Evolutionary conservation across 2,329 filamentous ascomycete species (phyloP).

Genomic region (Talaromyces sp.): DNA sequence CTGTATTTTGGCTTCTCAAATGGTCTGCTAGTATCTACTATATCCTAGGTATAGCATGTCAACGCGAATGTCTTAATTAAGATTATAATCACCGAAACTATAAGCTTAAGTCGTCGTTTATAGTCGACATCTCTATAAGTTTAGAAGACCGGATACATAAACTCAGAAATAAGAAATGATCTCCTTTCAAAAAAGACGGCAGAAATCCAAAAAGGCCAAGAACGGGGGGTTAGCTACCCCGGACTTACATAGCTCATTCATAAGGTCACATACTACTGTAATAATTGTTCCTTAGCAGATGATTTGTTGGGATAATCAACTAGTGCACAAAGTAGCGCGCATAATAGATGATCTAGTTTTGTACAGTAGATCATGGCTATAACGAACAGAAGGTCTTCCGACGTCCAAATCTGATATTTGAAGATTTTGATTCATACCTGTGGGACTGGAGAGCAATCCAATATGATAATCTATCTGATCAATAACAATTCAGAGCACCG

Average conservation of each 20-base stretch:
- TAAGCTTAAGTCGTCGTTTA: no score
- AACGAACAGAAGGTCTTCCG: no score
- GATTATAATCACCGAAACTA: background rate
- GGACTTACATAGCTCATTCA: background rate
- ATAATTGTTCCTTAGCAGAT: background rate
- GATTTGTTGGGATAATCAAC: background rate
- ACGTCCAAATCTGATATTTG: no score
- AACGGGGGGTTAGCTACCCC: background rate
- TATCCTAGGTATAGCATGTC: background rate
- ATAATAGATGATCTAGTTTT: background rate
- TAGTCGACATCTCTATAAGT: no score
- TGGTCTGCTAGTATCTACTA: background rate
- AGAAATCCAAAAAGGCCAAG: background rate
- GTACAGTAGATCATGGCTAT: no score
- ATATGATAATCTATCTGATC: no score
- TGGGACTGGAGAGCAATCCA: no score
- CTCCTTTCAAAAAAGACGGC: background rate
- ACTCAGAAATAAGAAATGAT: background rate
- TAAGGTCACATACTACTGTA: background rate
- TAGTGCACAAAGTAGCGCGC: background rate
- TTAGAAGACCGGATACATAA: background rate
- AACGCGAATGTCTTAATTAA: background rate
- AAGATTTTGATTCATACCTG: no score
- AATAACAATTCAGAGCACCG: no score
- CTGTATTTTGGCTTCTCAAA: background rate